Evolutionary conservation across 2,329 filamentous ascomycete genomes (phyloP), one percentile per base, ranked within the genome.

Genomic region (Fusarium sp.): DNA sequence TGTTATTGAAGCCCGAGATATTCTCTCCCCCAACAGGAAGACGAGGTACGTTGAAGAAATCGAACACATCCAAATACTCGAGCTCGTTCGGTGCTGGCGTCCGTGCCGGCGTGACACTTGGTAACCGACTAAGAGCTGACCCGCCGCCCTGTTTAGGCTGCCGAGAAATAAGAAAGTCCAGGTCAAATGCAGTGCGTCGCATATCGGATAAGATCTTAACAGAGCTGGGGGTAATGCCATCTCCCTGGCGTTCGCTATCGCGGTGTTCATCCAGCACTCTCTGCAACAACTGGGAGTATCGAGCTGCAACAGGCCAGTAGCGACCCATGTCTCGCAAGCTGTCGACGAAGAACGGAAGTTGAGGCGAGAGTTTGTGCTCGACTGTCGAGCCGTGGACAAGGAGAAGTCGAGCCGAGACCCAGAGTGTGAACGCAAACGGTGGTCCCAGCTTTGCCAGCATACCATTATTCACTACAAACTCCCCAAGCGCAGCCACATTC

Each of bases 371-470:
- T 60, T 90, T 91, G 73, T 91, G 90, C 65, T 95, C 91, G 51
- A 96, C 92, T 0, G 93, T 96, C 8, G 91, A 95, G 23, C 92
- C 92, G 73, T 97, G 93, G 3, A 97, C 93, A 9, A 97, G 87
- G 6, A 96, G 81, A 4, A 97, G 82, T 4, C 93, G 88, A 6
- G 93, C 92, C 4, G 91, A 92, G 14, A 97, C 93, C 93, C 93
- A 97, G 2, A 97, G 81, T 0, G 91, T 93, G 72, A 97, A 97
- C 4, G 93, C 93, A 72, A 97, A 97, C 0, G 92, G 93, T 0
- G 93, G 93, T 0, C 93, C 93, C 14, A 97, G 85, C 72, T 93
- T 93, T 45, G 87, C 82, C 17, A 97, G 81, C 73, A 96, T 84
- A 47, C 84, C 83, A 67, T 92, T 89, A 57, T 86, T 86, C 25